Conservation (phyloP, 192 early-diverging fungal genomes). For the Phycomyces blakesleeanus region DNA sequence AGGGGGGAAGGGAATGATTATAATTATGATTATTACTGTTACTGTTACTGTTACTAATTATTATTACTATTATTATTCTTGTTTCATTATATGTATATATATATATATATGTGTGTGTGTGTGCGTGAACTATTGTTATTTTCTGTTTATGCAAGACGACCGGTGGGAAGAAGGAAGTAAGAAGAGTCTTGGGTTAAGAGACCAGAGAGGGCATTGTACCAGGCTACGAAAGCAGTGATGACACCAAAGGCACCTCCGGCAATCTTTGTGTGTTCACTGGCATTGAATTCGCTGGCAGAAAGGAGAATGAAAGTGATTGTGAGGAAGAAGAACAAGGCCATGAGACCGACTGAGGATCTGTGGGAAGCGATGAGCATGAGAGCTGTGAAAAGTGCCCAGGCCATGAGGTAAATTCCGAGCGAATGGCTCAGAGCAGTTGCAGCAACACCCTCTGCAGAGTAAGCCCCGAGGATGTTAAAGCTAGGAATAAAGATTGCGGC, state of each 20-base stretch:
- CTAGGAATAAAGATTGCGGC: slow-evolving; percentile 55
- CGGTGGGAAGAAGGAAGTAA: slow-evolving; percentile 51
- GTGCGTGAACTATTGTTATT: too few relatives aligned
- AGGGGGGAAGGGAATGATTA: slow-evolving; percentile 4
- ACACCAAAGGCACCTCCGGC: slow-evolving; percentile 73
- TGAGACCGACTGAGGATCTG: slow-evolving; percentile 58
- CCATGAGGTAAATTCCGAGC: slow-evolving; percentile 62
- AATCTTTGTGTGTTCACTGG: slow-evolving; percentile 40
- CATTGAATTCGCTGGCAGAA: slow-evolving; percentile 55
- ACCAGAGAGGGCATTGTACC: slow-evolving; percentile 68
- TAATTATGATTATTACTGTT: neutral
- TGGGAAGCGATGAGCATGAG: slow-evolving; percentile 64
- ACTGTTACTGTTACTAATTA: neutral
- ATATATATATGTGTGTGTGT: neutral
- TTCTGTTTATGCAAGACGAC: slow-evolving; percentile 23
- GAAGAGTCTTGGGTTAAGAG: slow-evolving; percentile 52
- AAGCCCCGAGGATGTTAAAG: slow-evolving; percentile 45
- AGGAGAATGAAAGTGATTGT: slow-evolving; percentile 69
- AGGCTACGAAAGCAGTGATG: slow-evolving; percentile 70
- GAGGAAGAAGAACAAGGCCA: slow-evolving; percentile 64
- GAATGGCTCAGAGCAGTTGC: slow-evolving; percentile 37
- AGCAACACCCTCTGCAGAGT: slow-evolving; percentile 27
- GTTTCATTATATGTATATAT: slow-evolving; percentile 7
- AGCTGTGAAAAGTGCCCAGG: slow-evolving; percentile 67
- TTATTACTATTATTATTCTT: neutral